Evolutionary conservation across 305 asterid genomes (phyloP).

Genomic region (Fraxinus velutina): DNA sequence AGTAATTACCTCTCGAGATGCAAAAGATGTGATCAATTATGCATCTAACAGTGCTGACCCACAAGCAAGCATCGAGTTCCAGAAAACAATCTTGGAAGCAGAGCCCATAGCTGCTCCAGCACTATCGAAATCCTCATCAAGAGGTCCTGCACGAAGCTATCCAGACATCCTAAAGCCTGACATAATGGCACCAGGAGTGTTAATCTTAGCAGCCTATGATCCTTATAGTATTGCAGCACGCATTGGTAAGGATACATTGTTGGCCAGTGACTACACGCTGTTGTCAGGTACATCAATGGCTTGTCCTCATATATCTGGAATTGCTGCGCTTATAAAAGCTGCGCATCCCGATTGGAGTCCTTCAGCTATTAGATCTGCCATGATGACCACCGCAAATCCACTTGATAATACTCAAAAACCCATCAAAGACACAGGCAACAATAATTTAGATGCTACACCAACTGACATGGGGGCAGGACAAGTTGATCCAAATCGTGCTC

Average conservation of each 20-base stretch:
- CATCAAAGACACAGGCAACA: conserved; percentile 29
- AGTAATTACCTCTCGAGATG: conserved; percentile 24
- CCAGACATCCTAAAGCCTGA: conserved; percentile 34
- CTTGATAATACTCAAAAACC: conserved; percentile 33
- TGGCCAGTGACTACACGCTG: conserved; percentile 24
- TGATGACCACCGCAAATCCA: conserved; percentile 44
- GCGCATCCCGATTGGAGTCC: conserved; percentile 46
- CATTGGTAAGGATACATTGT: conserved; percentile 15
- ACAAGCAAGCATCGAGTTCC: conserved; percentile 33
- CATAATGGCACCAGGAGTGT: conserved; percentile 40
- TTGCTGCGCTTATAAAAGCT: conserved; percentile 39
- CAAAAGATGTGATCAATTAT: conserved; percentile 21
- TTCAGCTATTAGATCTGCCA: conserved; percentile 37
- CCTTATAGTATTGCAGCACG: background rate
- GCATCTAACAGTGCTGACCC: conserved; percentile 6
- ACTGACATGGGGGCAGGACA: conserved; percentile 37
- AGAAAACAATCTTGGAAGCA: conserved; percentile 31
- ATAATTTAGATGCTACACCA: conserved; percentile 24
- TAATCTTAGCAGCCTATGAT: conserved; percentile 36
- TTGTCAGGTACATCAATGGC: conserved; percentile 50
- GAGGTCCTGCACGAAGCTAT: conserved; percentile 29
- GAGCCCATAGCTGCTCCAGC: conserved; percentile 33
- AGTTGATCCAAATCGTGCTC: conserved; percentile 23
- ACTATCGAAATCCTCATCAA: conserved; percentile 24
- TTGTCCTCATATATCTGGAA: conserved; percentile 42